A percentile compares a stretch with the other conserved stretches of the same genome.
Evolutionary conservation across 2,329 filamentous ascomycete species (phyloP).

Genomic region (Sarocladium oryzae): DNA sequence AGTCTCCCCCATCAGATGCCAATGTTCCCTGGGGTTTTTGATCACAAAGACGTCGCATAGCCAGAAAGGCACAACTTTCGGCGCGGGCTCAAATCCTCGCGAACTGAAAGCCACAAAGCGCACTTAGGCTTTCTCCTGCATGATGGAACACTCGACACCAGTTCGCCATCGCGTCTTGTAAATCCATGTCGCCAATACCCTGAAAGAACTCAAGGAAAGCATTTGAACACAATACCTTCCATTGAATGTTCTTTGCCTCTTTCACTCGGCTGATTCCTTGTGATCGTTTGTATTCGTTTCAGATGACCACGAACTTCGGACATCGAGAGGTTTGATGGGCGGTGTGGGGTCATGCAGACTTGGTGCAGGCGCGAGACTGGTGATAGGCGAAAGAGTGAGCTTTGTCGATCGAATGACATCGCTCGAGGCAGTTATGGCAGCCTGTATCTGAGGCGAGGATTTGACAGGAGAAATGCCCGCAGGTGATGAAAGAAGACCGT

Average conservation of each 20-base stretch:
- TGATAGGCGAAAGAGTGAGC: conserved; percentile 3
- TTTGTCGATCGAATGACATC: neutral
- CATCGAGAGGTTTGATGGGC: conserved; percentile 3
- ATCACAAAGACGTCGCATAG: too few species aligned
- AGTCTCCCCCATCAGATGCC: too few species aligned
- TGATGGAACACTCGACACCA: too few species aligned
- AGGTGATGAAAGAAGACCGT: conserved; percentile 2
- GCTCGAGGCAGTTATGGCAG: neutral
- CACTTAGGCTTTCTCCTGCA: too few species aligned
- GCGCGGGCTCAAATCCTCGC: too few species aligned
- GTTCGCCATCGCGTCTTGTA: too few species aligned
- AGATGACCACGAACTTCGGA: neutral
- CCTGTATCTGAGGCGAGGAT: neutral
- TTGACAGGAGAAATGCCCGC: conserved; percentile 1
- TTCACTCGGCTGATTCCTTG: neutral
- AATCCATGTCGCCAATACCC: too few species aligned
- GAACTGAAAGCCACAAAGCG: too few species aligned
- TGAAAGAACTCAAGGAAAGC: too few species aligned
- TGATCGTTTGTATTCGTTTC: neutral
- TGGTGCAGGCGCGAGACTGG: conserved; percentile 3
- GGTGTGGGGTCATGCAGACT: conserved; percentile 3
- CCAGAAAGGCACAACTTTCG: too few species aligned
- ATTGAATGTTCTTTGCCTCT: neutral
- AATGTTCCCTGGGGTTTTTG: too few species aligned
- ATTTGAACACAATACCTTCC: too few species aligned